These are phyloP conservation scores for Botryobasidium botryosum DNA, from an alignment of 768 basidiomycete genomes.

Conservation along the genomic window DNA sequence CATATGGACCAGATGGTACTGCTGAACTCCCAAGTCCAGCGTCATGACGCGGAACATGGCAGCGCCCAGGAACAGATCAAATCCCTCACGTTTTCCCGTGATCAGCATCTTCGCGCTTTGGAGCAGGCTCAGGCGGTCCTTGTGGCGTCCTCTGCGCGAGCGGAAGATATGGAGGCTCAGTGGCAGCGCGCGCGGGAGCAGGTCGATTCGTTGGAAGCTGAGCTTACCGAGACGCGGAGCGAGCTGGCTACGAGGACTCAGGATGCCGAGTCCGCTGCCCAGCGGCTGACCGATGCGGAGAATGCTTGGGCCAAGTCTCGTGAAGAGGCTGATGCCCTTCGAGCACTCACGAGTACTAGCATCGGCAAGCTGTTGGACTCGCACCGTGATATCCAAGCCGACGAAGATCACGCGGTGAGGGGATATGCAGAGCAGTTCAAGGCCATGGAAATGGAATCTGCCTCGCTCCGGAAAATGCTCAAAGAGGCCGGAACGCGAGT, in stretches of 20 bases:
- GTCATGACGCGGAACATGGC: constrained; percentile 62
- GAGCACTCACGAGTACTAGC: constrained; percentile 70
- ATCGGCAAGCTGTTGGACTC: constrained; percentile 78
- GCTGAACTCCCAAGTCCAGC: constrained; percentile 57
- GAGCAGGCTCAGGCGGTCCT: constrained; percentile 74
- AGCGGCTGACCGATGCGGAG: constrained; percentile 61
- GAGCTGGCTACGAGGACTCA: constrained; percentile 62
- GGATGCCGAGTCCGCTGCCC: constrained; percentile 54
- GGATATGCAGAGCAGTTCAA: constrained; percentile 71
- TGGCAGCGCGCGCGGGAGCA: constrained; percentile 55
- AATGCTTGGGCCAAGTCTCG: constrained; percentile 84
- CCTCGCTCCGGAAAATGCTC: constrained; percentile 62
- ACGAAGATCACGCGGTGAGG: constrained; percentile 59
- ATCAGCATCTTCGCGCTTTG: constrained; percentile 74
- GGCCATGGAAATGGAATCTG: constrained; percentile 61
- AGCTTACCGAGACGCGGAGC: constrained; percentile 58
- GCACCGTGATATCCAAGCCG: constrained; percentile 68
- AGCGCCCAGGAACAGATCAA: constrained; percentile 49
- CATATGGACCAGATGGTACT: constrained; percentile 56
- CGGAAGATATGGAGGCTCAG: constrained; percentile 61
- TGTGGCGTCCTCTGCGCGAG: constrained; percentile 53
- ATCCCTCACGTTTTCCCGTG: constrained; percentile 49
- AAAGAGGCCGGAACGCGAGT: constrained; percentile 56
- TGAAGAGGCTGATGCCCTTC: constrained; percentile 81
- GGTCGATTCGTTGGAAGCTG: constrained; percentile 51